Base-by-base conservation (phyloP, 371 early-diverging fungal genomes). In the Racocetra persica region DNA sequence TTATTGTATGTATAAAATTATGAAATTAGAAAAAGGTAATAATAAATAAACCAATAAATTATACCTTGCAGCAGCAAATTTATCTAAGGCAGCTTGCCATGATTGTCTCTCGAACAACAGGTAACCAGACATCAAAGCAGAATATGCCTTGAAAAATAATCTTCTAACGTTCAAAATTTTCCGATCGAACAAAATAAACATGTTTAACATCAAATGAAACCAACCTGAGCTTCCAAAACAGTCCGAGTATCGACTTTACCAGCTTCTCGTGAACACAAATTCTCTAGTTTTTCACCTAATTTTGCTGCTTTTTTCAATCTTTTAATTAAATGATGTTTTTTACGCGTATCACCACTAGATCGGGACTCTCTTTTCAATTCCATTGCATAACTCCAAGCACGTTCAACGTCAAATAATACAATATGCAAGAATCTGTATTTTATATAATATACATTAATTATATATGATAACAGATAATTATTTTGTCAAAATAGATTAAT, bases 361-460 rank as follows among this genome's bases (percentile, higher is more conserved):
- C 85, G 82, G 0, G 90, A 85, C 45, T 91, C 90, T 16, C 85
- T 87, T 79, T 93, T 93, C 76, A 94, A 84, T 80, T 94, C 92
- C 95, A 93, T 94, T 20, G 92, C 91, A 80, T 93, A 92, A 38
- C 92, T 89, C 96, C 95, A 94, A 14, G 91, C 90, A n/a, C 95
- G 90, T 80, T 95, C 96, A 6, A 90, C 86, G 77, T 92, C 90
- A 82, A 91, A 94, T 18, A 94, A 85, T 57, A 87, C 83, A 18
- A 94, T 81, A 24, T 92, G 89, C 36, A 94, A 86, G 79, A 88
- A 90, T 65, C 91, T 90, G 80, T 16, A 11, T 70, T 60, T 18
- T 45, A 38, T 45, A 38, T 20, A 20, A 2, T n/a, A 4, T 32
- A 45, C 49, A 16, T 69, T 60, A 62, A 57, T 36, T 4, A 24